Conservation (phyloP, 495 filamentous ascomycete species). For the Clavariopsis aquatica region DNA sequence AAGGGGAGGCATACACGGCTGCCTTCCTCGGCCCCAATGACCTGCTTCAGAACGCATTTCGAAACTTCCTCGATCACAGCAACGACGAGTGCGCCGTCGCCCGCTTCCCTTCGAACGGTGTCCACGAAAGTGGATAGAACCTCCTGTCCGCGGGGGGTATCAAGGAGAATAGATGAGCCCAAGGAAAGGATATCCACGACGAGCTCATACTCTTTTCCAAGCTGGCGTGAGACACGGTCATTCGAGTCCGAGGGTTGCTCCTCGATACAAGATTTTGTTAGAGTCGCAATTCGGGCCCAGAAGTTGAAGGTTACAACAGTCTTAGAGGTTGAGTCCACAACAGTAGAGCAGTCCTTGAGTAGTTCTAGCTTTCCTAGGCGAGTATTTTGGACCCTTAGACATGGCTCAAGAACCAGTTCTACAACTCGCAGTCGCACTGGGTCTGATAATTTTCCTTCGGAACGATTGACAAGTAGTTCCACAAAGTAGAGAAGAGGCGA, state of each 20-base stretch:
- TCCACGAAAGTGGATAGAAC: constrained; percentile 60
- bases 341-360: constrained; percentile 28
- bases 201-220: constrained; percentile 35
- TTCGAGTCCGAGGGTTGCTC: constrained; percentile 12
- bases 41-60: constrained; percentile 45
- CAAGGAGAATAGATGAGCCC: constrained; percentile 13
- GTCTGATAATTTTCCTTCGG: constrained; percentile 33
- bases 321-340: neutral
- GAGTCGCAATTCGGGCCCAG: constrained; percentile 20
- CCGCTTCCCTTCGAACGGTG: constrained; percentile 64
- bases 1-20: constrained; percentile 28
- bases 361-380: constrained; percentile 29
- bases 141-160: constrained; percentile 7
- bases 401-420: constrained; percentile 29
- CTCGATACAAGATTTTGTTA: constrained; percentile 20
- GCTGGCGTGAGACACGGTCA: constrained; percentile 25
- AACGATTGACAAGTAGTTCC: constrained; percentile 29
- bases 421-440: constrained; percentile 16
- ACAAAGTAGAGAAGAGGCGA: constrained; percentile 42
- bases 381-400: constrained; percentile 26
- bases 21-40: constrained; percentile 21
- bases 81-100: constrained; percentile 61
- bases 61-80: constrained; percentile 73
- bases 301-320: constrained; percentile 16
- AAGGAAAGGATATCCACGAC: constrained; percentile 33